Base-by-base conservation (phyloP, 257 asterid genomes). In the Echium plantagineum region DNA sequence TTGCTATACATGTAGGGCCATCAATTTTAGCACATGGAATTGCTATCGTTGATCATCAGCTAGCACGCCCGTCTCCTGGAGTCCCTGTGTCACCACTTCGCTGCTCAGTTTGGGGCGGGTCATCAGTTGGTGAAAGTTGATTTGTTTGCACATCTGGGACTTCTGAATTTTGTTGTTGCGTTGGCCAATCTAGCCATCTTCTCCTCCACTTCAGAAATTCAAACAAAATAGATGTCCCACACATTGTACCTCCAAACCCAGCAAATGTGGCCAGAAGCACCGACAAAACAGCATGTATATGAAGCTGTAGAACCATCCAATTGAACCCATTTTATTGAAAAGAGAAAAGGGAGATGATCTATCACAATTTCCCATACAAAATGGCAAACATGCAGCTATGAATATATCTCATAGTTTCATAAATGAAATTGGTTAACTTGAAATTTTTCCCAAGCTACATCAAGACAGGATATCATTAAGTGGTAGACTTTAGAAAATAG, bases 221-320 rank as follows among this genome's bases (percentile, higher is more conserved):
- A 19, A 72, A 77, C 58, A 86, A 21, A 51, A 89, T 64, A 17
- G 89, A 84, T 56, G 94, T 84, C 47, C 89, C 94, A 55, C 91
- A 84, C 95, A 89, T 84, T 56, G 85, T 76, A 51, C 95, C 93
- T 68, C 94, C 97, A 69, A 89, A 86, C 42, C 97, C 95, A 58
- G 85, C 87, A 75, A 86, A 84, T 21, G 94, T 80, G 15, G 93
- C 95, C 6, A 89, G 83, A 60, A 86, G 82, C 66, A 84, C 87
- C 0, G 97, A 70, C 61, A 86, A 65, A 75, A 89, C 86, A 20
- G 83, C 86, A 74, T 84, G 95, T 66, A 90, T 83, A 19, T 69
- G 80, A 64, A 90, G 86, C 97, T 86, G 67, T 59, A 52, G 59
- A 59, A 35, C 52, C 70, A 19, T 26, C 62, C 55, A 67, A 42